Evolutionary conservation across 352 stramenopile species (phyloP), one percentile per base, ranked within the genome.

Genomic region (Globisporangium radiosum): DNA sequence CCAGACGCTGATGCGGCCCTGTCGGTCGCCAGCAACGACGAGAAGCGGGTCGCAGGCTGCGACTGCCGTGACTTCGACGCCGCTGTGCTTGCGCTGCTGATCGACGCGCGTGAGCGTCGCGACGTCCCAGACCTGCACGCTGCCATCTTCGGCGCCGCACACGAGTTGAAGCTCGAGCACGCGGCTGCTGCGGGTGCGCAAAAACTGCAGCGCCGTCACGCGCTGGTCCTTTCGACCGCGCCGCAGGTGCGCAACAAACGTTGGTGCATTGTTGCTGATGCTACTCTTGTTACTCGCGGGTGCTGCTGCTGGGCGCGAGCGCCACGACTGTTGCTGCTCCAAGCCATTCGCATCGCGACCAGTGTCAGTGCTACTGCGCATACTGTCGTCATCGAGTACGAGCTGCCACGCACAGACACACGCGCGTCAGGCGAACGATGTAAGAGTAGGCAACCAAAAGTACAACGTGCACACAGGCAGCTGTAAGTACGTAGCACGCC

Each of bases 111-210:
- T 60, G 44, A 71, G 49, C 8, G 66, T 70, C 33, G 66, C 51
- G 10, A 86, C 70, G 61, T 92, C 75, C 83, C 83, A 92, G 38
- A 92, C 69, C 67, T 92, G 83, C 37, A 92, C 74, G 37, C 72
- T 67, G 33, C 78, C 83, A 66, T 89, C 83, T 56, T 92, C 83
- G 39, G 78, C 80, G 4, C 64, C 71, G 42, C 78, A 89, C 40
- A 88, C 60, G 9, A 92, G 15, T 3, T 61, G 70, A 40, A 86
- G 49, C 11, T 77, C 63, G 42, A 86, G 48, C 9, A 75, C 63
- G 3, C 63, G 65, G 15, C 58, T 42, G 6, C 54, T 63, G 15
- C 53, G 11, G 48, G 81, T 59, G 42, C 54, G 62, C 7, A 88
- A 39, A 51, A 87, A 84, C 19, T 73, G 67, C 42, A 92, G 59